Evolutionary conservation across 805 yeast genomes (phyloP), one percentile per base, ranked within the genome.

Genomic region (Priceomyces fermenticarens): DNA sequence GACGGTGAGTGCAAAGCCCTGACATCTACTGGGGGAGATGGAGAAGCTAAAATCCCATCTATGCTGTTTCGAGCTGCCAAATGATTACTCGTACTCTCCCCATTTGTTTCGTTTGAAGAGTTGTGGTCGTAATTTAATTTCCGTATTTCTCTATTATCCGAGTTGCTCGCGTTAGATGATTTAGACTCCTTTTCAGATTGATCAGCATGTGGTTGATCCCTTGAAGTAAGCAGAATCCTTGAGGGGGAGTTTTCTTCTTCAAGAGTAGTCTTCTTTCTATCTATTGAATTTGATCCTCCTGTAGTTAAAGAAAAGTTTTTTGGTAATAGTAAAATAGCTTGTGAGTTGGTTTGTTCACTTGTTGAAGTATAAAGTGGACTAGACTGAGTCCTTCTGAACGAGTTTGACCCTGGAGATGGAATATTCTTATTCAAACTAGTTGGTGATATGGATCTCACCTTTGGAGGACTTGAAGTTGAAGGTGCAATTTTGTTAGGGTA

Each of bases 311-410:
- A 61, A 40, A 70, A 70, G 44, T 70, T 74, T 49, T 71, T 75
- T 0, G 81, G 80, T 37, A 77, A 62, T 36, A 77, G 56, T 17
- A 77, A 64, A 14, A 77, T 76, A 1, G 81, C 78, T 29, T 63
- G 71, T 10, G 71, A 58, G n/a, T 64, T 58, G 12, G 41, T 42
- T 12, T 41, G 11, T 35, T 35, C 16, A 15, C 16, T 23, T 9
- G 36, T 14, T 10, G 59, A 57, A 4, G 62, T 51, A 13, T 51
- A 51, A 5, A 54, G 60, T 5, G 73, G 70, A 40, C 62, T 65
- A 1, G 72, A 61, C 10, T 53, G 57, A 1, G 72, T 55, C 20
- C 71, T 49, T 43, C 65, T 51, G 42, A 62, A 70, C 2, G 43
- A 26, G 6, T 41, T 32, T 2, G 44, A 25, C 13, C 45, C 49